Evolutionary conservation across 129 eudicot genomes (phyloP).

Genomic region (Artemisia annua): DNA sequence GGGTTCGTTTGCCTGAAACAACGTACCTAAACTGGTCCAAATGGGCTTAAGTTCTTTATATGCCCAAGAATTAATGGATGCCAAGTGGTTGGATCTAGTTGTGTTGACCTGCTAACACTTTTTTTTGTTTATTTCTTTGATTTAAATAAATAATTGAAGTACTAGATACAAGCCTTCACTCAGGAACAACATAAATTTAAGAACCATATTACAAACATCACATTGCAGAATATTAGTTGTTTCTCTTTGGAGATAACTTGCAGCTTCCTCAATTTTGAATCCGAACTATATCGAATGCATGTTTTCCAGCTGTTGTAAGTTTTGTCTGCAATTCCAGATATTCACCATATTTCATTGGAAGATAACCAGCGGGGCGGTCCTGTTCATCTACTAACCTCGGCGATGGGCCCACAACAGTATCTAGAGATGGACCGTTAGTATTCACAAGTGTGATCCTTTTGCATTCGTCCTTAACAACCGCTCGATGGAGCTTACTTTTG

Average conservation of each 20-base stretch:
- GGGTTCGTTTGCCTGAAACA: too few species aligned
- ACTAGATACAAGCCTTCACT: not conserved
- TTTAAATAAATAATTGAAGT: too few species aligned
- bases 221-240: not conserved
- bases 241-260: not conserved
- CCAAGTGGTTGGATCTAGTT: too few species aligned
- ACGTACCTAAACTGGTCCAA: too few species aligned
- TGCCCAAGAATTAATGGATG: too few species aligned
- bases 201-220: not conserved
- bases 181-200: not conserved
- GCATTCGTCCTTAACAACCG: slow-evolving; percentile 30
- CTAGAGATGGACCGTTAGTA: slow-evolving; percentile 37
- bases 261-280: not conserved
- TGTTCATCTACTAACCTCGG: slow-evolving; percentile 25
- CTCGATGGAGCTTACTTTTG: slow-evolving; percentile 40
- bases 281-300: slow-evolving; percentile 22
- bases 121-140: too few species aligned
- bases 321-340: slow-evolving; percentile 29
- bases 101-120: too few species aligned
- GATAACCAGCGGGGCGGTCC: slow-evolving; percentile 22
- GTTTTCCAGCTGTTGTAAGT: slow-evolving; percentile 25
- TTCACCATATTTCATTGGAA: slow-evolving; percentile 34
- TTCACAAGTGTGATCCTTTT: slow-evolving; percentile 37
- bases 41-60: too few species aligned
- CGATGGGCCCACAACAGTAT: slow-evolving; percentile 36